A percentile compares a stretch with the other conserved stretches of the same genome.
These are phyloP conservation scores for Macrocystidia cucumis DNA, from an alignment of 1,284 basidiomycete species.

Conservation along the genomic window DNA sequence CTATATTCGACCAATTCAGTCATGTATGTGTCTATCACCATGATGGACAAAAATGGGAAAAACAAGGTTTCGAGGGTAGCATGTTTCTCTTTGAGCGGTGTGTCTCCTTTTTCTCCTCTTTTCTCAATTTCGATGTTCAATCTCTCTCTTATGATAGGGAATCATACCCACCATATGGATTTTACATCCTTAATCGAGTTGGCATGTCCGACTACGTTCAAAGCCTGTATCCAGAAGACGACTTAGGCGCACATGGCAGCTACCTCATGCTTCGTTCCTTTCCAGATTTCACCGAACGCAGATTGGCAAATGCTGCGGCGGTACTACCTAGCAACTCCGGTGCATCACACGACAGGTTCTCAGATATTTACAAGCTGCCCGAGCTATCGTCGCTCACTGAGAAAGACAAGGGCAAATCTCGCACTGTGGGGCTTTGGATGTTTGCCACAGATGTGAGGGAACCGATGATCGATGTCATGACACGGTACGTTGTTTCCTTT, in stretches of 20 bases:
- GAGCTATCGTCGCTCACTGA: conserved; percentile 31
- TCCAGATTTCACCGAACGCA: conserved; percentile 54
- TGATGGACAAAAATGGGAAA: conserved; percentile 70
- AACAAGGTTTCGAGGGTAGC: conserved; percentile 80
- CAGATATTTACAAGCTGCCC: conserved; percentile 33
- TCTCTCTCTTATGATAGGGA: conserved; percentile 27
- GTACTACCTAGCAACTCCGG: too few species aligned
- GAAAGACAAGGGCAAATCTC: conserved; percentile 45
- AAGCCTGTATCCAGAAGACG: conserved; percentile 73
- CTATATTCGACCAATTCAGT: conserved; percentile 80
- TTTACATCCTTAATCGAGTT: conserved; percentile 83
- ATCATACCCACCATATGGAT: conserved; percentile 74
- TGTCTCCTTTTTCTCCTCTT: conserved; percentile 19
- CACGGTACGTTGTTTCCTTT: conserved; percentile 34
- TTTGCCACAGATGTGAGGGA: conserved; percentile 66
- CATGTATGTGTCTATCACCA: conserved; percentile 77
- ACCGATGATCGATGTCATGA: conserved; percentile 60
- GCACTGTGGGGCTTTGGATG: conserved; percentile 76
- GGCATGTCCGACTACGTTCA: conserved; percentile 82
- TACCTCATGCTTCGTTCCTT: conserved; percentile 76
- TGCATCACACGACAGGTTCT: conserved; percentile 35
- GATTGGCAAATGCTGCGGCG: conserved; percentile 36
- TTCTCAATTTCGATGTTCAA: conserved; percentile 2
- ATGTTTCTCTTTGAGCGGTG: conserved; percentile 87
- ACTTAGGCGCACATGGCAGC: conserved; percentile 52